Evolutionary conservation across 2,329 filamentous ascomycete genomes (phyloP).

Genomic region (Rugonectria rugulosa): DNA sequence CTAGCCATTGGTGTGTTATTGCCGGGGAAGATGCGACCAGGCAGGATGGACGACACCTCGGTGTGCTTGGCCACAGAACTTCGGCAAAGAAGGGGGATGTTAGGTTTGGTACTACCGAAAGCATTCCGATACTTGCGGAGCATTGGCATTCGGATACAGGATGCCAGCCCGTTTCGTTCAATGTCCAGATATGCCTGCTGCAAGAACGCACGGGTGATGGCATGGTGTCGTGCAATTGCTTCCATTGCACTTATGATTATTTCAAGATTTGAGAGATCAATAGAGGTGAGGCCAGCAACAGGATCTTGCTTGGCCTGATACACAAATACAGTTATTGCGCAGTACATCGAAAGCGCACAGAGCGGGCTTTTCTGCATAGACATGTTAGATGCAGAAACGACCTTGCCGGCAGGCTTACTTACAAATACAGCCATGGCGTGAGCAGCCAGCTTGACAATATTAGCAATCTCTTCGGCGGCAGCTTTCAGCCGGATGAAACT

Average conservation of each 20-base stretch:
- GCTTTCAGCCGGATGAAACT: conserved; percentile 78
- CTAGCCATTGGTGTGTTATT: conserved; percentile 47
- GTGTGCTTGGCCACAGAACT: conserved; percentile 53
- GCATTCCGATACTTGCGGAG: conserved; percentile 44
- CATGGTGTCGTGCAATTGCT: conserved; percentile 74
- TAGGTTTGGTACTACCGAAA: conserved; percentile 42
- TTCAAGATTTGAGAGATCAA: conserved; percentile 64
- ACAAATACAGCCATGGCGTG: conserved; percentile 74
- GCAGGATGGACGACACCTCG: conserved; percentile 50
- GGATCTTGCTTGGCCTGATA: conserved; percentile 76
- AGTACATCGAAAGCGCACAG: conserved; percentile 80
- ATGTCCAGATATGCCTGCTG: conserved; percentile 86
- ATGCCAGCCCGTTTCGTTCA: conserved; percentile 57
- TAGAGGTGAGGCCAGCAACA: conserved; percentile 62
- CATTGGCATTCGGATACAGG: conserved; percentile 46
- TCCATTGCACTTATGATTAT: conserved; percentile 83
- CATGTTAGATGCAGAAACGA: neutral
- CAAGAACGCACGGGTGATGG: conserved; percentile 83
- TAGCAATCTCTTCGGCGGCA: conserved; percentile 84
- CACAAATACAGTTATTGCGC: conserved; percentile 83
- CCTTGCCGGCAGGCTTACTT: conserved; percentile 45
- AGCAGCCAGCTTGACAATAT: conserved; percentile 80
- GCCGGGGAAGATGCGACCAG: too few relatives aligned
- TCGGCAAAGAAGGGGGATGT: conserved; percentile 58
- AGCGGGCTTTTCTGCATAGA: conserved; percentile 44